Evolutionary conservation across 805 yeast genomes (phyloP).

Genomic region (Diddensiella caesifluorescens): DNA sequence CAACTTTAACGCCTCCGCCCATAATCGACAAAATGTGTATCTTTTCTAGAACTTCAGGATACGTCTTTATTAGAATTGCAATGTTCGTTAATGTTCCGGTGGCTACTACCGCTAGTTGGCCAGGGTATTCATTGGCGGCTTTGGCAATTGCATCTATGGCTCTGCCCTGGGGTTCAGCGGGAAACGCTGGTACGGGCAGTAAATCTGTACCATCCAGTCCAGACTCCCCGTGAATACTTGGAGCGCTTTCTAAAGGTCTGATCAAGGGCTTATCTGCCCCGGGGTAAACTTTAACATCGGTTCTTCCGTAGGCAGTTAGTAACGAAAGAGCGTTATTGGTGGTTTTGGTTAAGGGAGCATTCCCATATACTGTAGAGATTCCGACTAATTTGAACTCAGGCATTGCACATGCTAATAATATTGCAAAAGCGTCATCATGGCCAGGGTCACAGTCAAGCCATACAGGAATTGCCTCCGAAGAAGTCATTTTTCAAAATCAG

Average conservation of each 20-base stretch:
- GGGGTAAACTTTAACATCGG: conserved; percentile 56
- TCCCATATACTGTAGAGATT: conserved; percentile 72
- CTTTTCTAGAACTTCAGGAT: conserved; percentile 49
- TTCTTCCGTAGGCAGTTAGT: conserved; percentile 48
- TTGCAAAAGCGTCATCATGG: conserved; percentile 79
- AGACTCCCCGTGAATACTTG: conserved; percentile 62
- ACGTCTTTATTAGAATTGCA: conserved; percentile 47
- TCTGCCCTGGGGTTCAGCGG: conserved; percentile 30
- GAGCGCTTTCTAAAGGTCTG: conserved; percentile 47
- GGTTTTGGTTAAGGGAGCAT: conserved; percentile 57
- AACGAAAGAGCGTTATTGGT: conserved; percentile 64
- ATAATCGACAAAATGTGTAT: conserved; percentile 58
- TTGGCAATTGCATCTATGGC: conserved; percentile 39
- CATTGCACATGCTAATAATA: conserved; percentile 55
- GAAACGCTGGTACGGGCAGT: conserved; percentile 45
- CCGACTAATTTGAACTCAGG: conserved; percentile 59
- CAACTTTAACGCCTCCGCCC: conserved; percentile 61
- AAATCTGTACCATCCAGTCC: conserved; percentile 74
- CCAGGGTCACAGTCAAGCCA: conserved; percentile 96
- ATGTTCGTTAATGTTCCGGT: conserved; percentile 77
- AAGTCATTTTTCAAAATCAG: no score
- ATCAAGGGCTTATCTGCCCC: conserved; percentile 59
- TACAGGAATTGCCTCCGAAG: conserved; percentile 44
- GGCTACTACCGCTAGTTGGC: conserved; percentile 56
- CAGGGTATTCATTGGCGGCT: conserved; percentile 42